A percentile compares a stretch with the other conserved stretches of the same genome.
Conservation (phyloP, 306 rosid species). For the Bauhinia variegata region DNA sequence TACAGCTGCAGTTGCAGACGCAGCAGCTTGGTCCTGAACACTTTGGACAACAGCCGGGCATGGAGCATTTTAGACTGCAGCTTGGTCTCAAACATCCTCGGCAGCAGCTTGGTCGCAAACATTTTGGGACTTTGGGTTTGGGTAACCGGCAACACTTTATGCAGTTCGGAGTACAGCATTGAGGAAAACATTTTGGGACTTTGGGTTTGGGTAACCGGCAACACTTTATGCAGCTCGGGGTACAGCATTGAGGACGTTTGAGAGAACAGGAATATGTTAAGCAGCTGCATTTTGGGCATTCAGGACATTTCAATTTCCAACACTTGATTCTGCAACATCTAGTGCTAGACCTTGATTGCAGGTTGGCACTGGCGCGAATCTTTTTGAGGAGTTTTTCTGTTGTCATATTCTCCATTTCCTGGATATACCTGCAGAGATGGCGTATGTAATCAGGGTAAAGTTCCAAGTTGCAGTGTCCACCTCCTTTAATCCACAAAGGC, state of each 20-base stretch:
- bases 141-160: slow-evolving; percentile 44
- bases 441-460: slow-evolving; percentile 94
- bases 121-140: slow-evolving; percentile 42
- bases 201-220: slow-evolving; percentile 45
- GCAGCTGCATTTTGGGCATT: slow-evolving; percentile 46
- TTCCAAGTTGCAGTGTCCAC: slow-evolving; percentile 98
- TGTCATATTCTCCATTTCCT: slow-evolving; percentile 85
- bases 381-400: slow-evolving; percentile 69
- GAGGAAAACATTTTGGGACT: slow-evolving; percentile 44
- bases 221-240: slow-evolving; percentile 46
- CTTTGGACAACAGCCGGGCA: slow-evolving; percentile 44
- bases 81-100: slow-evolving; percentile 41
- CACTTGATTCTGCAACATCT: slow-evolving; percentile 51
- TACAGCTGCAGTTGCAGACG: too few species aligned
- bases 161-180: slow-evolving; percentile 51
- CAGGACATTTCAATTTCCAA: slow-evolving; percentile 47
- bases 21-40: slow-evolving; percentile 46
- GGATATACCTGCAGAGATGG: slow-evolving; percentile 80
- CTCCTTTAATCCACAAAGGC: slow-evolving; percentile 96
- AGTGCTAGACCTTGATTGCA: slow-evolving; percentile 38
- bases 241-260: slow-evolving; percentile 48
- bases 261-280: slow-evolving; percentile 45
- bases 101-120: slow-evolving; percentile 45
- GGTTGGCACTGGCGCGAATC: slow-evolving; percentile 52
- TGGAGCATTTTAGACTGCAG: slow-evolving; percentile 39